Percentiles rank a stretch among this genome's conserved stretches.
phyloP scores from a whole-genome alignment of 106 monocot genomes.

The Dioscorea zingiberensis region DNA sequence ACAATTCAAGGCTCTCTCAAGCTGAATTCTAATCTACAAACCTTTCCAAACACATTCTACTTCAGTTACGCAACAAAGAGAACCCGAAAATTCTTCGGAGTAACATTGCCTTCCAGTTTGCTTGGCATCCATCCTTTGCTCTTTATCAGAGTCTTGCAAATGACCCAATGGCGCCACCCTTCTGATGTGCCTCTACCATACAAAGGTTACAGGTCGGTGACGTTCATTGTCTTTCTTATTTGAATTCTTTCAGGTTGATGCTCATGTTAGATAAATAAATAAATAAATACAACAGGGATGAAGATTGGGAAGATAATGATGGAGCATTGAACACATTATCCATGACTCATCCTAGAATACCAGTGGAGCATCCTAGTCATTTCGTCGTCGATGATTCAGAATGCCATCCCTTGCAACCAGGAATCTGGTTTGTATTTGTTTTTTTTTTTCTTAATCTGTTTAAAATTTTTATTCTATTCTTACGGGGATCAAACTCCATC shows the following conservation, averaged over 20 bases:
- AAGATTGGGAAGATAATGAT: conserved; percentile 79
- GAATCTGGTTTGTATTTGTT: conserved; percentile 44
- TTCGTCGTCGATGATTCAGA: conserved; percentile 51
- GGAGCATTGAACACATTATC: conserved; percentile 75
- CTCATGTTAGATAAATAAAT: not conserved
- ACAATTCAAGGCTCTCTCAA: conserved; percentile 67
- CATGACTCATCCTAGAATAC: conserved; percentile 69
- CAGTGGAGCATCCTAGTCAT: conserved; percentile 49
- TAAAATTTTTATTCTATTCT: too few species aligned
- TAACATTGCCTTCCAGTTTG: conserved; percentile 54
- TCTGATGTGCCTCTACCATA: conserved; percentile 41
- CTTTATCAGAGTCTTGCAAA: conserved; percentile 69
- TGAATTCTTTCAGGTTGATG: not conserved
- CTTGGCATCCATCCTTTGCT: conserved; percentile 63
- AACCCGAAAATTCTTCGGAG: conserved; percentile 51
- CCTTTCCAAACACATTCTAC: conserved; percentile 80
- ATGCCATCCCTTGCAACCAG: conserved; percentile 53
- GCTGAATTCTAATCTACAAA: conserved; percentile 45
- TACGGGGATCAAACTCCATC: too few species aligned
- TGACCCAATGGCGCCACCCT: conserved; percentile 69
- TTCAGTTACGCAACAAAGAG: conserved; percentile 90
- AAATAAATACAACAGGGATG: conserved; percentile 33
- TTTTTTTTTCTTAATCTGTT: not conserved
- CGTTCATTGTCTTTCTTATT: not conserved
- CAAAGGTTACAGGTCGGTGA: conserved; percentile 70